Percentiles rank a stretch among this genome's conserved stretches.
These are phyloP conservation scores for Gremmenia infestans DNA, from an alignment of 2,329 filamentous ascomycete genomes.

Conservation along the genomic window DNA sequence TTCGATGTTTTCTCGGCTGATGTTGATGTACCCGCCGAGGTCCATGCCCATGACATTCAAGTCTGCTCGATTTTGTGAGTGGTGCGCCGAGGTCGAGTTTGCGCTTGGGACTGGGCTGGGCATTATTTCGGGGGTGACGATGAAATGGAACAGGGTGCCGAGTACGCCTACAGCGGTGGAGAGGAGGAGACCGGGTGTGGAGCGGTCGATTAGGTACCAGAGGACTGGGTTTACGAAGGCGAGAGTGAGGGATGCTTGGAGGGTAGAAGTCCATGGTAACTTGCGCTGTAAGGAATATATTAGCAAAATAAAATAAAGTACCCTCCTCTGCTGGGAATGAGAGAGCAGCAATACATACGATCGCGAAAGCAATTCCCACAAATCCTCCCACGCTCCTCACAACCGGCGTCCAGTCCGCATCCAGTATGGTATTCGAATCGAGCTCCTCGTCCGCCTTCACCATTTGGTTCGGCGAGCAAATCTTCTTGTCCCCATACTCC, in stretches of 20 bases:
- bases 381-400: constrained; percentile 67
- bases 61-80: constrained; percentile 4
- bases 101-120: constrained; percentile 51
- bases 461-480: constrained; percentile 20
- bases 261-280: constrained; percentile 86
- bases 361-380: constrained; percentile 70
- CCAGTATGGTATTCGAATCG: constrained; percentile 33
- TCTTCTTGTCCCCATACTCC: constrained; percentile 6
- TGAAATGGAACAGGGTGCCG: constrained; percentile 69
- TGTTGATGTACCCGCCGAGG: constrained; percentile 51
- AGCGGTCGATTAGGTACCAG: constrained; percentile 95
- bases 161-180: constrained; percentile 67
- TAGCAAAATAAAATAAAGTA: constrained; percentile 1
- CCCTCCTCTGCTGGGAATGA: not conserved
- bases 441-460: constrained; percentile 20
- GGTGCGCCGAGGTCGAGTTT: constrained; percentile 13
- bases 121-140: constrained; percentile 72
- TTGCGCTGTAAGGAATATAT: constrained; percentile 55
- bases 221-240: constrained; percentile 87
- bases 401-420: constrained; percentile 70
- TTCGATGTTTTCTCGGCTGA: constrained; percentile 60
- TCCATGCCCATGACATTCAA: constrained; percentile 8
- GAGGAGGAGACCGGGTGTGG: constrained; percentile 75
- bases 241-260: constrained; percentile 87
- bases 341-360: constrained; percentile 49